phyloP scores from a whole-genome alignment of 176 grass and related monocot genomes.

The Paspalum vaginatum region DNA sequence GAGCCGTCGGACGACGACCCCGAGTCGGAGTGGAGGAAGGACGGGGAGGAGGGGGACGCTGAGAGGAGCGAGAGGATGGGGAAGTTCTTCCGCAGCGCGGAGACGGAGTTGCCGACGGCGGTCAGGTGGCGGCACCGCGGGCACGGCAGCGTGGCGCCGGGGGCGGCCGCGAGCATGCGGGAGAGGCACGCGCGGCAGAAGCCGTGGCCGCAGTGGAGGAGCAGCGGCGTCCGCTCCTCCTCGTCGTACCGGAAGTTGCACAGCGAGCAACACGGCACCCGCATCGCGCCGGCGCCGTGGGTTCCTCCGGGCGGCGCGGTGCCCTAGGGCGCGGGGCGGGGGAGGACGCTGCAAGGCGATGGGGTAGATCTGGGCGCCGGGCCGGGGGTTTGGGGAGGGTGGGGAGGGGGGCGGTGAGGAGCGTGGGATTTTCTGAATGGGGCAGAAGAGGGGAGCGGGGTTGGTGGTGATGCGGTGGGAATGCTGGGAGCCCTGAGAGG shows the following conservation, averaged over 20 bases:
- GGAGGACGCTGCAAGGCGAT: constrained; percentile 1
- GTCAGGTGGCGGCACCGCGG: constrained; percentile 92
- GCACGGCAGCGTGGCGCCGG: constrained; percentile 67
- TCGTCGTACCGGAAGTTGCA: constrained; percentile 90
- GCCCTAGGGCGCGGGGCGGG: constrained; percentile 41
- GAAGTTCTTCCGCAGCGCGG: constrained; percentile 92
- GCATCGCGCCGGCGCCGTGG: constrained; percentile 52
- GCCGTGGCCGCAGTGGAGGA: constrained; percentile 97
- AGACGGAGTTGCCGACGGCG: constrained; percentile 88
- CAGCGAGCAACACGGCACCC: constrained; percentile 88
- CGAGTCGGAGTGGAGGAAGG: constrained; percentile 66
- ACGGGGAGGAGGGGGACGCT: constrained; percentile 65
- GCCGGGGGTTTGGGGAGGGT: constrained; percentile 23
- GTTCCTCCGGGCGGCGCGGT: neutral
- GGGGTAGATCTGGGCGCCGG: constrained; percentile 24
- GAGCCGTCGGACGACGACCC: constrained; percentile 37
- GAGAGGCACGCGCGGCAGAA: constrained; percentile 96
- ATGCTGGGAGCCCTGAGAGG: neutral
- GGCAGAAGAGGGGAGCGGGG: neutral
- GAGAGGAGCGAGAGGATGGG: constrained; percentile 86
- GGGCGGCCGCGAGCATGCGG: constrained; percentile 70
- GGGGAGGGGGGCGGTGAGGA: neutral
- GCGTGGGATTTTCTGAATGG: constrained; percentile 45
- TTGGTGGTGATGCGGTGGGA: constrained; percentile 55
- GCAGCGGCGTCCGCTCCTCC: constrained; percentile 83